Percentiles rank a stretch among this genome's conserved stretches.
Conservation (phyloP, 2,329 filamentous ascomycete genomes). For the Colletotrichum musicola region DNA sequence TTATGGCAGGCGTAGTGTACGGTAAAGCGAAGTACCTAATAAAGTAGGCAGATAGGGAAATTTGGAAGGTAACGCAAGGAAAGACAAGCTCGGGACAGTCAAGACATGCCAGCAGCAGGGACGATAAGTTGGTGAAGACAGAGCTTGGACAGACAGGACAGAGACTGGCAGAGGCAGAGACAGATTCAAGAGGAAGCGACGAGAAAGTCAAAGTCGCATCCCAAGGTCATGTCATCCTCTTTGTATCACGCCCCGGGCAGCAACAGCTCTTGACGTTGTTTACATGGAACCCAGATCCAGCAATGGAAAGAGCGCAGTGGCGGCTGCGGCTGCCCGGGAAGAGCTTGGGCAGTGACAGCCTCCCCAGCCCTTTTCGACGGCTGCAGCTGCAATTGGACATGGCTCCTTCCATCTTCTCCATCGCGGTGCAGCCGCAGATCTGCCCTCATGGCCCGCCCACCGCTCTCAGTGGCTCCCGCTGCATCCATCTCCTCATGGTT, state of each 20-base stretch:
- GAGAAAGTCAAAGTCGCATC: neutral
- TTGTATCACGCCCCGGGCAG: slow-evolving; percentile 21
- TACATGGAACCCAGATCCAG: slow-evolving; percentile 24
- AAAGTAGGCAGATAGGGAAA: neutral
- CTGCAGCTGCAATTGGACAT: slow-evolving; percentile 21
- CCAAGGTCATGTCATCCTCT: slow-evolving; percentile 4
- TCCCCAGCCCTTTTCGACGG: neutral
- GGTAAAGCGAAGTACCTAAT: neutral
- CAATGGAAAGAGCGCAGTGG: slow-evolving; percentile 7
- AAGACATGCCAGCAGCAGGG: slow-evolving; percentile 18
- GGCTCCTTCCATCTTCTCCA: slow-evolving; percentile 22
- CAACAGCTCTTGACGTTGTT: slow-evolving; percentile 32
- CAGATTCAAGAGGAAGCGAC: neutral
- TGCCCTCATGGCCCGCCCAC: neutral
- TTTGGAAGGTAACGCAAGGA: slow-evolving; percentile 19
- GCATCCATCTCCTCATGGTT: slow-evolving; percentile 33
- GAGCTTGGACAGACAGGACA: neutral
- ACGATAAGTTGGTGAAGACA: neutral
- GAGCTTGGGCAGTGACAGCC: slow-evolving; percentile 11
- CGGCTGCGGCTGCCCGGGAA: slow-evolving; percentile 7
- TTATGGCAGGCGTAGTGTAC: neutral
- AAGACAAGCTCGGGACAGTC: slow-evolving; percentile 20
- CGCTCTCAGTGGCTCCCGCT: slow-evolving; percentile 15
- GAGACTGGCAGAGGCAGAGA: neutral
- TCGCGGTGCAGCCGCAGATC: slow-evolving; percentile 23